Evolutionary conservation across 2,329 filamentous ascomycete species (phyloP), one percentile per base, ranked within the genome.

Genomic region (Thelonectria rubi): DNA sequence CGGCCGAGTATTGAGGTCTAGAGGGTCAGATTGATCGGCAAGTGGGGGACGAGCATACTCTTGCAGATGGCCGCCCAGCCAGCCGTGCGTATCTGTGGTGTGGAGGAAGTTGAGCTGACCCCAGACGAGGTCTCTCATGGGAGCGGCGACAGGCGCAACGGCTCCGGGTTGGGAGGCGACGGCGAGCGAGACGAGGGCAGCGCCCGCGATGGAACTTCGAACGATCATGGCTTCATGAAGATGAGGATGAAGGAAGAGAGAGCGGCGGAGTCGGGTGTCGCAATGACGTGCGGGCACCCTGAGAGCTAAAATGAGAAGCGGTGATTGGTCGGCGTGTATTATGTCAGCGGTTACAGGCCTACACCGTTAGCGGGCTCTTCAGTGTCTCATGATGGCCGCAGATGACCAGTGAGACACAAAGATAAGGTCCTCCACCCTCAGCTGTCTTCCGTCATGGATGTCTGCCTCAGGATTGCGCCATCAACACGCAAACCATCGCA

Each of bases 71-170:
- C 95, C 95, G 10, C 88, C 93, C 74, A 96, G 89, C 95, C 95
- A 99, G 71, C 95, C 94, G 79, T 98, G 95, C 5, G 92, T 95
- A 75, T 98, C 91, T 42, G 95, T 98, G 0, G 95, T 98, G 74
- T 97, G 94, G n/a, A 99, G 79, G 76, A 97, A 96, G 82, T 98
- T 98, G 73, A 98, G 84, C 75, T 97, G 90, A n/a, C 91, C 94
- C 92, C 94, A 97, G 70, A 88, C 86, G 55, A 99, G 83, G 68
- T 93, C 86, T 72, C 94, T 89, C 78, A 98, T 86, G 47, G 93
- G 94, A 57, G 91, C 93, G 59, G 88, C 84, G 62, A 94, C 84
- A 8, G 95, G 92, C 42, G 85, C 79, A n/a, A 89, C 89, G 55
- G 94, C 92, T 58, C 87, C 88, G 10, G 94, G 94, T 77, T 99